Conservation (phyloP, 441 rosid genomes). For the Hypseocharis bilobata region DNA sequence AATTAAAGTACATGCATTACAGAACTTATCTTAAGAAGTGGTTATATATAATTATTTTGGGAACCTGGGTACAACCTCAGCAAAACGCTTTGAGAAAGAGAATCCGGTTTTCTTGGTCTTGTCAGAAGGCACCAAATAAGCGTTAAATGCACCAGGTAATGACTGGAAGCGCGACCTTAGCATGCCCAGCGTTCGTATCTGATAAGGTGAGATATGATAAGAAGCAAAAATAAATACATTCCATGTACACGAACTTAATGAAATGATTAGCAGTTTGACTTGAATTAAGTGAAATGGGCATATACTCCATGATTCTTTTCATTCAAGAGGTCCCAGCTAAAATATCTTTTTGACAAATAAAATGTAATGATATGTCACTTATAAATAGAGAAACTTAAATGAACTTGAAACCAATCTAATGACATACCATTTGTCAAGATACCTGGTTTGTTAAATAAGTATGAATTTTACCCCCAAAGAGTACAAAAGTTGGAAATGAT, state of each 20-base stretch:
- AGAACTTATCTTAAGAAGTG: conserved; percentile 2
- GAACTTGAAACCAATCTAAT: neutral
- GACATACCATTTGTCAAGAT: neutral
- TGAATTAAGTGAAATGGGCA: too few species aligned
- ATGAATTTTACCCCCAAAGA: neutral
- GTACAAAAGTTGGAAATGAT: neutral
- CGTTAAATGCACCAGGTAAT: conserved; percentile 83
- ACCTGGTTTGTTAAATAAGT: neutral
- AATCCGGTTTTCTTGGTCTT: conserved; percentile 72
- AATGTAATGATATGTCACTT: neutral
- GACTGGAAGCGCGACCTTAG: conserved; percentile 93
- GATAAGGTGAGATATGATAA: conserved; percentile 10
- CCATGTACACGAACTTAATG: neutral
- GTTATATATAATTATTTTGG: conserved; percentile 17
- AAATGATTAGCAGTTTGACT: too few species aligned
- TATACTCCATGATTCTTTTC: neutral
- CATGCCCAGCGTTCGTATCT: conserved; percentile 96
- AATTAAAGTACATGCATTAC: conserved; percentile 9
- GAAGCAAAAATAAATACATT: neutral
- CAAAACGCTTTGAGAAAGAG: conserved; percentile 73
- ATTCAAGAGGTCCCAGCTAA: neutral
- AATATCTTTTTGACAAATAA: neutral
- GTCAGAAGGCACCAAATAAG: conserved; percentile 78
- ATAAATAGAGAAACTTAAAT: neutral
- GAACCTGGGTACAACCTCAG: conserved; percentile 46